phyloP scores from a whole-genome alignment of 352 stramenopile genomes.

The Phytophthora nicotianae region DNA sequence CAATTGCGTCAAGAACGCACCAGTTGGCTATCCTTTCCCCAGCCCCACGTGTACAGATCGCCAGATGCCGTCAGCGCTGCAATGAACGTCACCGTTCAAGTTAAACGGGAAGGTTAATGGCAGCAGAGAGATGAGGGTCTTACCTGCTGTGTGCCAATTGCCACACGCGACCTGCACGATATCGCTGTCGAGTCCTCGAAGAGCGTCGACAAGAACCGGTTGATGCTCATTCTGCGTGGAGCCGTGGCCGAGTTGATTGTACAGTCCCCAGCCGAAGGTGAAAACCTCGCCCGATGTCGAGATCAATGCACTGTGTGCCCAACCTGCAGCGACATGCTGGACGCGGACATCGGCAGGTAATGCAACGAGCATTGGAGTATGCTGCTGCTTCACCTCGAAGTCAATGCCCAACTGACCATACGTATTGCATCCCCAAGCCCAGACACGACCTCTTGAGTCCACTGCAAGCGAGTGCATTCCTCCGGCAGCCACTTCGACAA shows the following conservation, averaged over 20 bases:
- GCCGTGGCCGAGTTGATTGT: slow-evolving; percentile 79
- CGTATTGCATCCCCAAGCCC: slow-evolving; percentile 71
- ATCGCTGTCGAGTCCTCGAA: slow-evolving; percentile 56
- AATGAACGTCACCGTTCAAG: slow-evolving; percentile 8
- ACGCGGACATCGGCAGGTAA: slow-evolving; percentile 12
- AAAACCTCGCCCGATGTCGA: slow-evolving; percentile 40
- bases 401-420: slow-evolving; percentile 62
- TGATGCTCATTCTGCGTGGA: slow-evolving; percentile 37
- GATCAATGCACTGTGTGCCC: slow-evolving; percentile 59
- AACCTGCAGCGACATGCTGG: slow-evolving; percentile 47
- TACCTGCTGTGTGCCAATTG: slow-evolving; percentile 75
- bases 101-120: slow-evolving; percentile 6
- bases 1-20: slow-evolving; percentile 34
- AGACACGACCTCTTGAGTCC: slow-evolving; percentile 40
- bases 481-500: slow-evolving; percentile 48
- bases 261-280: slow-evolving; percentile 82
- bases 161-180: slow-evolving; percentile 65
- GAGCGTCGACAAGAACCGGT: slow-evolving; percentile 42
- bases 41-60: slow-evolving; percentile 84
- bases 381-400: slow-evolving; percentile 6
- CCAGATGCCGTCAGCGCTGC: slow-evolving; percentile 54
- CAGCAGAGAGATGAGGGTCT: not conserved
- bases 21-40: slow-evolving; percentile 73
- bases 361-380: slow-evolving; percentile 14
- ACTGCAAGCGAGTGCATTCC: slow-evolving; percentile 70